Conservation (phyloP, 192 early-diverging fungal species). For the Coemansia sp. region DNA sequence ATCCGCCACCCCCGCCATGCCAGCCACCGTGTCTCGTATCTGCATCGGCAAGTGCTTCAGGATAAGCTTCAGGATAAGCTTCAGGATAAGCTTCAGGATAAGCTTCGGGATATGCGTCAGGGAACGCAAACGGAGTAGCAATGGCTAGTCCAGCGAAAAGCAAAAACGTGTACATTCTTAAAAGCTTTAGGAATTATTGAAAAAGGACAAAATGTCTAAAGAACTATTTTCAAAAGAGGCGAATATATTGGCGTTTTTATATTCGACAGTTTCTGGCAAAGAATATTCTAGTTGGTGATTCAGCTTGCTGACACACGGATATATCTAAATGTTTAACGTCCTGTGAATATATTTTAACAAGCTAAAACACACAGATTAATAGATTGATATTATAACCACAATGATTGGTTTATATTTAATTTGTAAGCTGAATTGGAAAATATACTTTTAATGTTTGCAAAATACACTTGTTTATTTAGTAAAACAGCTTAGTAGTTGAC, state of each 20-base stretch:
- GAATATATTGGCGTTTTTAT: neutral
- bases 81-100: neutral
- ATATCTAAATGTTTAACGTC: neutral
- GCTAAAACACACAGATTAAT: too few relatives aligned
- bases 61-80: neutral
- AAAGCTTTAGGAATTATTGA: neutral
- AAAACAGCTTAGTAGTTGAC: too few relatives aligned
- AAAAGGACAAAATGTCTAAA: neutral
- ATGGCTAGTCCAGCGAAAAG: neutral
- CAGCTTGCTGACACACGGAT: neutral
- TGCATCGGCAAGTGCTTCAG: neutral
- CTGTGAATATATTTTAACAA: too few relatives aligned
- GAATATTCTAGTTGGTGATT: neutral
- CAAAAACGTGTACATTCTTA: neutral
- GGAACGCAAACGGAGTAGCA: conserved; percentile 3
- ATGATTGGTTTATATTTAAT: too few relatives aligned
- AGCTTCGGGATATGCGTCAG: neutral
- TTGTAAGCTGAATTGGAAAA: too few relatives aligned
- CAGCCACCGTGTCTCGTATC: conserved; percentile 3
- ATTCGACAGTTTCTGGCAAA: neutral
- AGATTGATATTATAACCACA: too few relatives aligned
- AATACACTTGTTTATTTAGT: too few relatives aligned
- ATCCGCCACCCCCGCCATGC: conserved; percentile 10
- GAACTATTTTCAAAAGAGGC: neutral
- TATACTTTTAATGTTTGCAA: too few relatives aligned